Percentiles rank a stretch among this genome's conserved stretches.
phyloP scores from a whole-genome alignment of 2,329 filamentous ascomycete genomes.

The Nigrospora osmanthi region DNA sequence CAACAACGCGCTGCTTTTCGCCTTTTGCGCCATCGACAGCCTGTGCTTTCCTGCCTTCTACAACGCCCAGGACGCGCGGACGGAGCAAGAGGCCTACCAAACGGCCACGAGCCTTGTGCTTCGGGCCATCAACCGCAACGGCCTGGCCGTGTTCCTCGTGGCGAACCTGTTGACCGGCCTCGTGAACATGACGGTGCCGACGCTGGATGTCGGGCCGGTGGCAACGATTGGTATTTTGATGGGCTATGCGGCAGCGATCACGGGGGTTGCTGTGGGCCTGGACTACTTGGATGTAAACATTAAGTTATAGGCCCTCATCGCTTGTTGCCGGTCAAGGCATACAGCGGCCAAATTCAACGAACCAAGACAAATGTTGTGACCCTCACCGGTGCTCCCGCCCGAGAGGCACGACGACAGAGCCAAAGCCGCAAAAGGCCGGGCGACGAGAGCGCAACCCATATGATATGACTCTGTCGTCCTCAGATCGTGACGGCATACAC shows the following conservation, averaged over 20 bases:
- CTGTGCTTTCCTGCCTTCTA: constrained; percentile 69
- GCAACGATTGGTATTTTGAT: constrained; percentile 68
- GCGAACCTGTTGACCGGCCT: constrained; percentile 86
- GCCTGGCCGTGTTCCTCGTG: constrained; percentile 73
- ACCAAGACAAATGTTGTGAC: too few relatives aligned
- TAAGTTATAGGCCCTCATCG: constrained; percentile 45
- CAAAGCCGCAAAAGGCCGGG: too few relatives aligned
- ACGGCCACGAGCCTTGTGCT: constrained; percentile 75
- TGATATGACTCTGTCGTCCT: too few relatives aligned
- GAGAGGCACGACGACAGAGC: too few relatives aligned
- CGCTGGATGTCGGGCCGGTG: constrained; percentile 59
- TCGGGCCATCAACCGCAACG: constrained; percentile 80
- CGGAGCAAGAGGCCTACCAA: constrained; percentile 57
- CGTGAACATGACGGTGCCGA: constrained; percentile 81
- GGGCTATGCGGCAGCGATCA: constrained; percentile 61
- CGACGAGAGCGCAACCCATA: too few relatives aligned
- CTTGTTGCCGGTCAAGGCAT: too few relatives aligned
- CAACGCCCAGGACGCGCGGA: constrained; percentile 42
- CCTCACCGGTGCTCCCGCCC: too few relatives aligned
- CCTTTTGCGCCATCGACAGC: constrained; percentile 72
- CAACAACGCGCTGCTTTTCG: constrained; percentile 74
- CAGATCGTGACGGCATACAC: too few relatives aligned
- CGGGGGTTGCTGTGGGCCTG: constrained; percentile 58
- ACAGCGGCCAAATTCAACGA: too few relatives aligned
- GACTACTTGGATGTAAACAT: constrained; percentile 62